Conservation (phyloP, 73 alveolate genomes). For the Stentor roeselii region DNA sequence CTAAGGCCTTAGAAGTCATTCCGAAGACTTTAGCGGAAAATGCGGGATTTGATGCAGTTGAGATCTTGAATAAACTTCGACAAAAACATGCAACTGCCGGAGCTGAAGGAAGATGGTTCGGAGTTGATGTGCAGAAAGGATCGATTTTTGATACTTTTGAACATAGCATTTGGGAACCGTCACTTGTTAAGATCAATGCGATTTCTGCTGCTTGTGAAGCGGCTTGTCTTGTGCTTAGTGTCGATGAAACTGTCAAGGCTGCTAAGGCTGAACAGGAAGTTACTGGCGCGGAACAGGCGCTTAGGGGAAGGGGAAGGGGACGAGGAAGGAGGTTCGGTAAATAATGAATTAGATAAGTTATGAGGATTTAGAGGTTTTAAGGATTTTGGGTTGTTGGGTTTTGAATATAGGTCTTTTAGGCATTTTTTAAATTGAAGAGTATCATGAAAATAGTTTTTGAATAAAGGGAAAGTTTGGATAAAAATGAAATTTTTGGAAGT, state of each 20-base stretch:
- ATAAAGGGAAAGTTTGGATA: neutral
- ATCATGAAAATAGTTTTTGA: neutral
- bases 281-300: neutral
- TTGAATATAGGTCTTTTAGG: neutral
- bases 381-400: neutral
- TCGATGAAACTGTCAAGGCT: conserved; percentile 92
- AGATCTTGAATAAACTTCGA: conserved; percentile 82
- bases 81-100: conserved; percentile 88
- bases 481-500: no score
- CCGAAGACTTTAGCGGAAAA: conserved; percentile 97
- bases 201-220: conserved; percentile 88
- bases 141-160: conserved; percentile 70
- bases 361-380: neutral
- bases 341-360: neutral
- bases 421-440: neutral
- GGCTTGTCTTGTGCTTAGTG: conserved; percentile 89
- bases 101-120: conserved; percentile 85
- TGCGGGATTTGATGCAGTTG: conserved; percentile 79
- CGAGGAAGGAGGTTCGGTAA: conserved; percentile 19
- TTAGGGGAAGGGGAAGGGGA: conserved; percentile 9
- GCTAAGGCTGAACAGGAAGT: conserved; percentile 66
- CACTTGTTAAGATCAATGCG: conserved; percentile 74
- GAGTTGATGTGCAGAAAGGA: conserved; percentile 80
- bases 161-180: conserved; percentile 81
- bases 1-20: conserved; percentile 93